These are phyloP conservation scores for Stenocarpella maydis DNA, from an alignment of 2,329 filamentous ascomycete genomes.

Conservation along the genomic window DNA sequence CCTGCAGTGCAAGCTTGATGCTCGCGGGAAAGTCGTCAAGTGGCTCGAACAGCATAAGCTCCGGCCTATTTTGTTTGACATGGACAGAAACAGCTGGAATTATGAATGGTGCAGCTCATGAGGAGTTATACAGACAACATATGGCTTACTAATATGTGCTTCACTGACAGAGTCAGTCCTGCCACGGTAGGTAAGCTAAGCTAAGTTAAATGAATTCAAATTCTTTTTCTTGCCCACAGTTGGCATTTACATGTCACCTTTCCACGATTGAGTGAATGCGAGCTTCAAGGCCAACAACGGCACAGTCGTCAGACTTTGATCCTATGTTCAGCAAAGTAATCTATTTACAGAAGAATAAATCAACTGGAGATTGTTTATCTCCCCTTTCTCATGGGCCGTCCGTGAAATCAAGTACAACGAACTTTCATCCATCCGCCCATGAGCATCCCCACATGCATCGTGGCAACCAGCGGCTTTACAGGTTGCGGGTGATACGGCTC, in stretches of 20 bases:
- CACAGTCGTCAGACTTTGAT: background rate
- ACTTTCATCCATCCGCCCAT: background rate
- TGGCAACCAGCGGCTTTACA: background rate
- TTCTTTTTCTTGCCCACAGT: background rate
- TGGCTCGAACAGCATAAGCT: slow-evolving; percentile 4
- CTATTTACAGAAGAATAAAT: slow-evolving; percentile 22
- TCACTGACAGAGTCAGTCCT: no score
- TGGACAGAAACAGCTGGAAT: background rate
- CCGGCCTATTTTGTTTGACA: slow-evolving; percentile 8
- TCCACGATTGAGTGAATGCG: background rate
- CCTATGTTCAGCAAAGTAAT: slow-evolving; percentile 20
- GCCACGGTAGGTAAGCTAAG: background rate
- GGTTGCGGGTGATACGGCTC: background rate
- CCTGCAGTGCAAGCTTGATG: background rate
- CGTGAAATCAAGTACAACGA: slow-evolving; percentile 7
- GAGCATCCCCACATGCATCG: background rate
- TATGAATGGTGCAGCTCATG: background rate
- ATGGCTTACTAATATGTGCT: background rate
- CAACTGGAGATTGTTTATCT: slow-evolving; percentile 1
- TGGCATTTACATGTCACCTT: background rate
- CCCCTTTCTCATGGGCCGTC: background rate
- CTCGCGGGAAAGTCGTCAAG: background rate
- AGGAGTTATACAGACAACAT: background rate
- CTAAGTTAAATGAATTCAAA: no score
- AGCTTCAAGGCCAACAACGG: background rate